Conservation (phyloP, 2,329 filamentous ascomycete genomes). For the Fusarium phyllophilum region DNA sequence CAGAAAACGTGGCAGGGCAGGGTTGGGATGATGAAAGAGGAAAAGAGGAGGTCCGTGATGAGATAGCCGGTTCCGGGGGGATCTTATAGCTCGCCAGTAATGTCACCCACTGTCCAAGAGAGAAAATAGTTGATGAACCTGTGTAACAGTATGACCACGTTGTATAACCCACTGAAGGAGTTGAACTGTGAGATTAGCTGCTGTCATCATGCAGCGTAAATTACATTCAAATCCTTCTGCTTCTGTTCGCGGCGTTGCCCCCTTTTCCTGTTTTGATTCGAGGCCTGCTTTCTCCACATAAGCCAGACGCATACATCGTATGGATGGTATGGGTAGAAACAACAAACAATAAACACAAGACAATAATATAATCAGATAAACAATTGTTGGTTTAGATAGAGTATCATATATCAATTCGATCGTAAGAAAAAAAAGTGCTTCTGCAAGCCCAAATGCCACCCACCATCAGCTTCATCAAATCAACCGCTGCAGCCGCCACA, state of each 20-base stretch:
- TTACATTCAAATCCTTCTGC: conserved; percentile 6
- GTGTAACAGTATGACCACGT: conserved; percentile 6
- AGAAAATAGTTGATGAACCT: neutral
- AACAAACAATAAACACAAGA: neutral
- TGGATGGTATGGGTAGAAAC: neutral
- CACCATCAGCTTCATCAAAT: neutral
- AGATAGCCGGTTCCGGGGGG: conserved; percentile 32
- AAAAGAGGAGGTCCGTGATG: conserved; percentile 31
- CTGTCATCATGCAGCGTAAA: conserved; percentile 11
- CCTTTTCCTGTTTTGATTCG: conserved; percentile 21
- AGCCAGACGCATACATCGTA: neutral
- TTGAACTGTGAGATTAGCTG: neutral
- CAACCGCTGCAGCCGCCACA: conserved; percentile 31
- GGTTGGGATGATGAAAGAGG: conserved; percentile 30
- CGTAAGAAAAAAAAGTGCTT: neutral
- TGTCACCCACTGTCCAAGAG: neutral
- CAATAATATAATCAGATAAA: neutral
- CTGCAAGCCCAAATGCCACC: conserved; percentile 1
- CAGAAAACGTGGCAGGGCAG: conserved; percentile 43
- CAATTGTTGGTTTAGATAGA: neutral
- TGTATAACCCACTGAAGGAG: neutral
- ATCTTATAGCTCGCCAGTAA: neutral
- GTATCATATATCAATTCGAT: neutral
- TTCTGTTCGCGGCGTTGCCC: conserved; percentile 6
- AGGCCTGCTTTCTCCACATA: conserved; percentile 19